Evolutionary conservation across 495 filamentous ascomycete genomes (phyloP).

Genomic region (Penicillium fimorum): DNA sequence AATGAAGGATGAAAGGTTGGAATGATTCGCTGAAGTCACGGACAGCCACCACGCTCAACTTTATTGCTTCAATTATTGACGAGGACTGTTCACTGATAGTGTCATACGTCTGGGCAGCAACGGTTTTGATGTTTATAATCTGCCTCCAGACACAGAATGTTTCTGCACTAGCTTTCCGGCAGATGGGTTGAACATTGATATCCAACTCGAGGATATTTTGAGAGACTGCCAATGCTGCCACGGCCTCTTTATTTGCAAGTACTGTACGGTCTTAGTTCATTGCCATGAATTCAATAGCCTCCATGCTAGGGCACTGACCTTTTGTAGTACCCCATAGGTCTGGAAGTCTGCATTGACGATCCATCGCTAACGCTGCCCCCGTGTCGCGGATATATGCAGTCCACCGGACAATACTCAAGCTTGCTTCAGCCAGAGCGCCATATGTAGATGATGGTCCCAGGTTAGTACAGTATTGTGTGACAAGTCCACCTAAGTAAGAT

Average conservation of each 20-base stretch:
- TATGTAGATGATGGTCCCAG: constrained; percentile 25
- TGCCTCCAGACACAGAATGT: constrained; percentile 22
- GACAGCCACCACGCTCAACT: background rate
- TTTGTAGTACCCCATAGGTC: constrained; percentile 3
- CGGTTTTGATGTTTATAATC: constrained; percentile 16
- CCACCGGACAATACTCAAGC: constrained; percentile 25
- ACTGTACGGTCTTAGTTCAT: constrained; percentile 1
- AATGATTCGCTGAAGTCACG: constrained; percentile 10
- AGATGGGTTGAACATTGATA: constrained; percentile 13
- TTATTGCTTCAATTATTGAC: constrained; percentile 1
- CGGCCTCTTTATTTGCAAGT: background rate
- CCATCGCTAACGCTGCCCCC: constrained; percentile 21
- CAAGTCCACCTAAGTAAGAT: constrained; percentile 14
- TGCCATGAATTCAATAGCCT: background rate
- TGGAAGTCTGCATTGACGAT: constrained; percentile 18
- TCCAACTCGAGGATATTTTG: constrained; percentile 8
- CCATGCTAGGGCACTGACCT: background rate
- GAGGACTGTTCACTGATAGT: background rate
- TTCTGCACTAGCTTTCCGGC: constrained; percentile 17
- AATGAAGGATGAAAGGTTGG: constrained; percentile 20
- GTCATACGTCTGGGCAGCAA: background rate
- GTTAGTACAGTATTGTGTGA: constrained; percentile 17
- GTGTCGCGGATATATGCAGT: constrained; percentile 26
- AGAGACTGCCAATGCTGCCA: background rate
- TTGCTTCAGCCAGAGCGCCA: constrained; percentile 19